Evolutionary conservation across 768 basidiomycete genomes (phyloP).

Genomic region (Exsudoporus frostii): DNA sequence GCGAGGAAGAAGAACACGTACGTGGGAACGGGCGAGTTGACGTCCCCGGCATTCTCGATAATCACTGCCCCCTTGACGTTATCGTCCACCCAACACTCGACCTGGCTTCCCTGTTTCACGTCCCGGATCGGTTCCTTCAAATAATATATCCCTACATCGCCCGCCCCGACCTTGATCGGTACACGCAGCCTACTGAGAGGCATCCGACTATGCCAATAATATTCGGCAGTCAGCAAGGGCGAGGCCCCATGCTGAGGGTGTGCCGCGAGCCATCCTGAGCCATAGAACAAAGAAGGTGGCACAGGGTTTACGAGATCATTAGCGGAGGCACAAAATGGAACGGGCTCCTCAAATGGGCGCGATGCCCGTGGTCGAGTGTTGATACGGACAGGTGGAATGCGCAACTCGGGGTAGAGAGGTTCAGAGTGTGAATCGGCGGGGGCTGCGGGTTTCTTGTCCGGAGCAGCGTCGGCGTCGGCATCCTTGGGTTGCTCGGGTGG

Average conservation of each 20-base stretch:
- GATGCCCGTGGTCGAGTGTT: slow-evolving; percentile 54
- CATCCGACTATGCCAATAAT: slow-evolving; percentile 92
- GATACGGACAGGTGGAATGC: slow-evolving; percentile 71
- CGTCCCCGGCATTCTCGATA: slow-evolving; percentile 73
- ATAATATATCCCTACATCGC: slow-evolving; percentile 92
- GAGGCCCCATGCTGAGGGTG: slow-evolving; percentile 56
- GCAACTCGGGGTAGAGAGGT: slow-evolving; percentile 32
- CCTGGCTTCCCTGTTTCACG: slow-evolving; percentile 61
- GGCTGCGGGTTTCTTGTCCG: slow-evolving; percentile 22
- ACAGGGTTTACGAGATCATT: slow-evolving; percentile 97
- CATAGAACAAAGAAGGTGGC: slow-evolving; percentile 90
- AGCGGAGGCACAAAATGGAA: slow-evolving; percentile 92
- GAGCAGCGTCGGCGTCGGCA: slow-evolving; percentile 31
- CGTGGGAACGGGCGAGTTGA: slow-evolving; percentile 61
- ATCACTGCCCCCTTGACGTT: slow-evolving; percentile 76
- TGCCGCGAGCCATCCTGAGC: slow-evolving; percentile 83
- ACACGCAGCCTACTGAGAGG: slow-evolving; percentile 82
- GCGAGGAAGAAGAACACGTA: slow-evolving; percentile 40
- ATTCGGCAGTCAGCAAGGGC: slow-evolving; percentile 56
- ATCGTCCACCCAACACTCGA: slow-evolving; percentile 98
- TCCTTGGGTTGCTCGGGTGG: slow-evolving; percentile 46
- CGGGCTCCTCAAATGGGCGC: slow-evolving; percentile 75
- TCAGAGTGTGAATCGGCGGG: slow-evolving; percentile 16
- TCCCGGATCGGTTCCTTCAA: slow-evolving; percentile 62
- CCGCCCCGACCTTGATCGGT: slow-evolving; percentile 79